Conservation (phyloP, 2,329 filamentous ascomycete genomes). For the Coniella lustricola region DNA sequence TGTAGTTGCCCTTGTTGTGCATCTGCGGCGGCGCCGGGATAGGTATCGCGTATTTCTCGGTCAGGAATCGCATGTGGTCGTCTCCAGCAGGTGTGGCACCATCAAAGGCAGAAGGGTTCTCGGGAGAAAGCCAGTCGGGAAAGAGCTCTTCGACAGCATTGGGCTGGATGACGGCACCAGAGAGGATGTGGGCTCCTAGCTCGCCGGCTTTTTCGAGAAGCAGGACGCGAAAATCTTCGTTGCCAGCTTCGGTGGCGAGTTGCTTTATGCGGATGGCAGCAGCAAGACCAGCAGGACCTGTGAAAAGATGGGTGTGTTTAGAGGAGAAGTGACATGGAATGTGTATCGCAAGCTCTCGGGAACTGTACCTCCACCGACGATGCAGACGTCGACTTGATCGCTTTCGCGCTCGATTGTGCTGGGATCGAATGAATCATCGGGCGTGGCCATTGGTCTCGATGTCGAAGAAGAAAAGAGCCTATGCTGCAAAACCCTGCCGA, state of each 20-base stretch:
- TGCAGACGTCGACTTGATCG: constrained; percentile 93
- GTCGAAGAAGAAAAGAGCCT: constrained; percentile 22
- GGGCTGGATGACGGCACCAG: constrained; percentile 90
- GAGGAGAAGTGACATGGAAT: neutral
- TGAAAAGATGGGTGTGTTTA: neutral
- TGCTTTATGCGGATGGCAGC: constrained; percentile 95
- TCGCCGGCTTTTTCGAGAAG: constrained; percentile 94
- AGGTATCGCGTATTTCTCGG: constrained; percentile 68
- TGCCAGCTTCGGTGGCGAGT: constrained; percentile 85
- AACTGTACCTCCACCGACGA: constrained; percentile 72
- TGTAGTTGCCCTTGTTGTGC: constrained; percentile 97
- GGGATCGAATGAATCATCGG: constrained; percentile 58
- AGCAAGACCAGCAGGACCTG: constrained; percentile 81
- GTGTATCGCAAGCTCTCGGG: neutral
- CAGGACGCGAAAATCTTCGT: constrained; percentile 91
- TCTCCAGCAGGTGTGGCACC: constrained; percentile 74
- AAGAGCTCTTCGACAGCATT: constrained; percentile 82
- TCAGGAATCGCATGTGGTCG: constrained; percentile 93
- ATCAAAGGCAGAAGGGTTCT: constrained; percentile 82
- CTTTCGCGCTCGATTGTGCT: constrained; percentile 71
- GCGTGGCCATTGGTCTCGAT: constrained; percentile 23
- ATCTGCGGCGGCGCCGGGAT: constrained; percentile 91
- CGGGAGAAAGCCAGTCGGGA: constrained; percentile 85
- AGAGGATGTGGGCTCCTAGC: constrained; percentile 89
- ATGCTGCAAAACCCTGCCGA: constrained; percentile 10